A percentile compares a stretch with the other conserved stretches of the same genome.
phyloP scores from a whole-genome alignment of 179 eudicot genomes.

The Pouteria campechiana region DNA sequence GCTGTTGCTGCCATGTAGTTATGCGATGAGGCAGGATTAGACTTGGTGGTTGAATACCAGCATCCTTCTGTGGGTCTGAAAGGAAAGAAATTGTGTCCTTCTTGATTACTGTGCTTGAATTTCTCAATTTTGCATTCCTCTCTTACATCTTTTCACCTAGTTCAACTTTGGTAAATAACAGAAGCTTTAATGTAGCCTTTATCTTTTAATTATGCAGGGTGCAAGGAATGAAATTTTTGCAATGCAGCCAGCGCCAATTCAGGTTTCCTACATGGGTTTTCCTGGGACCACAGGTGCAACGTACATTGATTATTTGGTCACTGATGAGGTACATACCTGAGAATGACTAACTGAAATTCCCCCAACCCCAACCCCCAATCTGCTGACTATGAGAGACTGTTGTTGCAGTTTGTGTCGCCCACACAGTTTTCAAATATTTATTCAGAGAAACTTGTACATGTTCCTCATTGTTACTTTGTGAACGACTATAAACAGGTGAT shows the following conservation, averaged over 20 bases:
- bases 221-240: constrained; percentile 99
- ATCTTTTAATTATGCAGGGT: constrained; percentile 40
- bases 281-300: constrained; percentile 96
- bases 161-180: no score
- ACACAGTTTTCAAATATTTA: constrained; percentile 57
- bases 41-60: no score
- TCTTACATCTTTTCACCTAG: no score
- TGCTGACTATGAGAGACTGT: no score
- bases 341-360: no score
- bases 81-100: no score
- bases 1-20: no score
- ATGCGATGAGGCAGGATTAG: no score
- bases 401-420: constrained; percentile 91
- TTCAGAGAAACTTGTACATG: constrained; percentile 90
- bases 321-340: constrained; percentile 99
- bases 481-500: constrained; percentile 95
- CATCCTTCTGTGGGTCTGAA: no score
- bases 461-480: constrained; percentile 96
- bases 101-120: not conserved
- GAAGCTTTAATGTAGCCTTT: not conserved
- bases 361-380: no score
- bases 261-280: constrained; percentile 98
- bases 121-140: not conserved
- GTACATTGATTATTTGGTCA: constrained; percentile 85
- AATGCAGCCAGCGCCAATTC: constrained; percentile 98